Conservation (phyloP, 495 filamentous ascomycete species). For the Pyrenopolyporus hunteri region DNA sequence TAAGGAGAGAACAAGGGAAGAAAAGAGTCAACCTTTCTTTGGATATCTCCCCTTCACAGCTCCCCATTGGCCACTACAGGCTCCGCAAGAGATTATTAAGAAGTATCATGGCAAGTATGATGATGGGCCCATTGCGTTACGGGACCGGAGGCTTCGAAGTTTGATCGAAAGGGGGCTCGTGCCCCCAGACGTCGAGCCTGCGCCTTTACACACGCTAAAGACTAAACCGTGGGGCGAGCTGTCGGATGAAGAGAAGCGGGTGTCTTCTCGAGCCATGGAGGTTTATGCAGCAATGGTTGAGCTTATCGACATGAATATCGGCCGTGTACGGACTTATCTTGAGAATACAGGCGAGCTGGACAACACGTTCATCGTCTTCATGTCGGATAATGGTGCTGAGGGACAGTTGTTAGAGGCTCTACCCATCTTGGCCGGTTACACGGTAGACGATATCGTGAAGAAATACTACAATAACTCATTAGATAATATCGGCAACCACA, state of each 20-base stretch:
- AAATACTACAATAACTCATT: constrained; percentile 68
- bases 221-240: constrained; percentile 61
- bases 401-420: constrained; percentile 66
- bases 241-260: constrained; percentile 55
- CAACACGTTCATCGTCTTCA: constrained; percentile 68
- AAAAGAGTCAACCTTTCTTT: constrained; percentile 62
- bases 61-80: constrained; percentile 68
- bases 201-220: constrained; percentile 60
- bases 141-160: constrained; percentile 55
- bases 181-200: constrained; percentile 56
- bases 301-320: constrained; percentile 65
- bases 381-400: constrained; percentile 71
- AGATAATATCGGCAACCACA: constrained; percentile 65
- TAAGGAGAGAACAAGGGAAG: constrained; percentile 56
- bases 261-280: constrained; percentile 64
- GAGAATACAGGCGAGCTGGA: constrained; percentile 63
- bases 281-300: constrained; percentile 69
- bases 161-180: constrained; percentile 61
- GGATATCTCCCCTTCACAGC: constrained; percentile 65
- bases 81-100: constrained; percentile 55
- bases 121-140: constrained; percentile 61
- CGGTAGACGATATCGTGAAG: constrained; percentile 58
- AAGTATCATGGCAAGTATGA: constrained; percentile 64
- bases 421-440: constrained; percentile 53
- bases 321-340: constrained; percentile 62